Base-by-base conservation (phyloP, 2,329 filamentous ascomycete genomes). In the Elsinoe ampelina region DNA sequence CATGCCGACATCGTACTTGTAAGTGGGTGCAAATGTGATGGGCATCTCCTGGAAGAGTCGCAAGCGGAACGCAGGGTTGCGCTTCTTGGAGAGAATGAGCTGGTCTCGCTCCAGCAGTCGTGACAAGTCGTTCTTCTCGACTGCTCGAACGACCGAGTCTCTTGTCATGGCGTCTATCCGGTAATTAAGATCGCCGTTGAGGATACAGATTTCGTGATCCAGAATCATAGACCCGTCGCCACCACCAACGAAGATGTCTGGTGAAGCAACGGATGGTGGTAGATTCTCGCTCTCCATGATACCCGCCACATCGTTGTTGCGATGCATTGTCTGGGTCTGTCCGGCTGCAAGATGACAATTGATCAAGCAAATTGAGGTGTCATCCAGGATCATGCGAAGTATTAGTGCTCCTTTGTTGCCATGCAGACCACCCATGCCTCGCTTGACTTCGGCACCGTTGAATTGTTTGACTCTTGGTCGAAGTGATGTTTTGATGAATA, bases 331-430 rank as follows among this genome's bases (percentile, higher is more conserved):
- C 59, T 95, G 88, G 0, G 86, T 85, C 70, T 98, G 93, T 0
- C 93, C 93, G 0, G 93, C 93, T 15, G 93, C 93, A 58, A 98
- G 76, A 80, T 98, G 93, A 69, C 93, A 98, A 68, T 98, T 98
- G 73, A 97, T 81, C 71, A 98, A 92, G 73, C 93, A 98, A 35
- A 98, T 72, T 1, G 92, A 96, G 52, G 86, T 93, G 70, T 98
- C 91, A 66, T 98, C 93, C 2, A 98, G 73, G 64, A 91, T 80
- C 71, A 98, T 95, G n/a, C 93, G 87, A 38, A 96, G 80, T 35
- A 95, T 80, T 35, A 97, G 81, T 17, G 91, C 93, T 60, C 93
- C 93, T 76, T 98, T 98, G 74, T 98, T 98, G 30, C 93, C 93
- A 67, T 97, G 89, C 61, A 92, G 75, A 15, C 93, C 93, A 51